Evolutionary conservation across 225 moss, liverwort and hornwort genomes (phyloP), one percentile per base, ranked within the genome.

Genomic region (Neckera pumila): DNA sequence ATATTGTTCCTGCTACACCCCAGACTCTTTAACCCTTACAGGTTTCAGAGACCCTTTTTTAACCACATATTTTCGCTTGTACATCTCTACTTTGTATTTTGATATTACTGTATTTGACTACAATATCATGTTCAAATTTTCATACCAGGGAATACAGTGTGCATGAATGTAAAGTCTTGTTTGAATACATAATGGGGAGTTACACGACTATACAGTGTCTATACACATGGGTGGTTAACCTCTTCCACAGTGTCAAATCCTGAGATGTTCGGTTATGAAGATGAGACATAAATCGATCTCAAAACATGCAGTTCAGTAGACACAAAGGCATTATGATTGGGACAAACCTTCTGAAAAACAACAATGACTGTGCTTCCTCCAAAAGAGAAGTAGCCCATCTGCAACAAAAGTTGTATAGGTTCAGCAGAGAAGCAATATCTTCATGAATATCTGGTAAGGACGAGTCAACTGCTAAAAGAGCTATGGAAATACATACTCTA

Each of bases 301-400:
- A 33, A 75, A 76, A 82, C 63, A 58, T 87, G 80, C 27, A 80
- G 31, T 67, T 82, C 82, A 83, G 36, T 45, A 20, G 34, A 71
- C 75, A 78, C 6, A 31, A 85, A 80, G 69, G 86, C 51, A 66
- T 85, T 14, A 76, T 38, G 56, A 49, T 30, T 49, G 40, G 79
- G 47, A 85, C 93, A 79, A 38, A 98, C 98, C 96, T 96, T 91
- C 89, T 97, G 96, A 81, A 97, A 99, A 28, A 96, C 96, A 64
- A 85, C 90, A 65, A 99, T 95, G 84, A 96, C 92, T 14, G 99
- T 97, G 89, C 99, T 99, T 83, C 99, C 99, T 85, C 99, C 99
- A 70, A 99, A 99, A 56, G 97, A 95, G 87, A 99, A 99, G 89
- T 93, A 99, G 57, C 99, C 99, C 80, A 96, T 89, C 99, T 99